phyloP scores from a whole-genome alignment of 2,329 filamentous ascomycete species.

The Graphilbum sp. region DNA sequence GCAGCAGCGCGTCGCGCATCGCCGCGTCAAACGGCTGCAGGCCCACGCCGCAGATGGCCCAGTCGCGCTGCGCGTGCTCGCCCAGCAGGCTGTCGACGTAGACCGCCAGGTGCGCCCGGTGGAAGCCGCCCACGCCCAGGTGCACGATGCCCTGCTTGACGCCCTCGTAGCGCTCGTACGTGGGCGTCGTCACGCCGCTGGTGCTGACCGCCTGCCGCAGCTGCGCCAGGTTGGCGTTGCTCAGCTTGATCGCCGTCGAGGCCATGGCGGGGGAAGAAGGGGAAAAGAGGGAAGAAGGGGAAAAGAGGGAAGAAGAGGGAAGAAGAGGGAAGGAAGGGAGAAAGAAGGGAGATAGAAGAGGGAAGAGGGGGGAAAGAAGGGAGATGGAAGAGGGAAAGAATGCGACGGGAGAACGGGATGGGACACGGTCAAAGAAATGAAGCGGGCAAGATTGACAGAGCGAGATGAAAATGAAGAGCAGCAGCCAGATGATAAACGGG shows the following conservation, averaged over 20 bases:
- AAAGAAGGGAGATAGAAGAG: too few species aligned
- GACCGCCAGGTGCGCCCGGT: conserved; percentile 35
- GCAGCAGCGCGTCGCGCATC: conserved; percentile 32
- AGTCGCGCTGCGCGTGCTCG: conserved; percentile 26
- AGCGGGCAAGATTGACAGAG: too few species aligned
- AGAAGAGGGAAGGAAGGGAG: too few species aligned
- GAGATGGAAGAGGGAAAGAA: too few species aligned
- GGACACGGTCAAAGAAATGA: too few species aligned
- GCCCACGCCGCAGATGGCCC: conserved; percentile 34
- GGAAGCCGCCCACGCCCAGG: conserved; percentile 37
- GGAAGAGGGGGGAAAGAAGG: too few species aligned
- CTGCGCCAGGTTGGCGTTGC: conserved; percentile 19
- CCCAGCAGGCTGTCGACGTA: conserved; percentile 32
- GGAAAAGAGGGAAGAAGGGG: too few species aligned
- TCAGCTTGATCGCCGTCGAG: conserved; percentile 18
- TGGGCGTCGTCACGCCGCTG: conserved; percentile 16
- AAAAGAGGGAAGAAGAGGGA: too few species aligned
- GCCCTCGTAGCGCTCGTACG: conserved; percentile 23
- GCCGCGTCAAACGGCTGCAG: conserved; percentile 30
- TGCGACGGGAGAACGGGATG: too few species aligned
- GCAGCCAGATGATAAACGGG: too few species aligned
- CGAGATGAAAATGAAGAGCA: too few species aligned
- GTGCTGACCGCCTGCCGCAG: conserved; percentile 10
- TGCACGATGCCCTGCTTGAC: conserved; percentile 38
- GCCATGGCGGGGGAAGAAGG: too few species aligned